These are phyloP conservation scores for Sphaerulina populicola DNA, from an alignment of 2,329 filamentous ascomycete species.

Conservation along the genomic window DNA sequence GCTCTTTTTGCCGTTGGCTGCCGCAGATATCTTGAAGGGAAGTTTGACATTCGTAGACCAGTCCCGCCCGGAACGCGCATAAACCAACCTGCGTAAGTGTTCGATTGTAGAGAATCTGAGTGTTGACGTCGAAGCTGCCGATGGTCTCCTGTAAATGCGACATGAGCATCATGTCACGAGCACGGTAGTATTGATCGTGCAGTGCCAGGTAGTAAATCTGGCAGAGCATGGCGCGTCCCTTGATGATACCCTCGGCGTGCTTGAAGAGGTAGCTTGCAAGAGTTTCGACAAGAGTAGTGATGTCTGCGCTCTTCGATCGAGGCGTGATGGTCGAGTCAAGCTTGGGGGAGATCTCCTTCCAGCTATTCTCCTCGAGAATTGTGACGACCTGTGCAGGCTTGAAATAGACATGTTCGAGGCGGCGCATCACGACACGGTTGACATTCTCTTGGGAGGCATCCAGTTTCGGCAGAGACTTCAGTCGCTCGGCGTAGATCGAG, in stretches of 20 bases:
- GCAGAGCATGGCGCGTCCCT: constrained; percentile 93
- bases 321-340: constrained; percentile 76
- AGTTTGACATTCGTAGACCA: constrained; percentile 95
- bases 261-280: constrained; percentile 93
- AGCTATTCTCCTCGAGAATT: constrained; percentile 89
- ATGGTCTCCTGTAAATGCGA: constrained; percentile 98
- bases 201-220: constrained; percentile 97
- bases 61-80: constrained; percentile 92
- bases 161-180: constrained; percentile 99
- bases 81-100: constrained; percentile 96
- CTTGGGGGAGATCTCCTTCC: constrained; percentile 64
- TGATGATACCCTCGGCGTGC: constrained; percentile 90
- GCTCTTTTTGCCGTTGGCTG: constrained; percentile 93
- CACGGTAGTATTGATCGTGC: constrained; percentile 95
- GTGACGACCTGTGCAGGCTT: constrained; percentile 91
- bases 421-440: constrained; percentile 87
- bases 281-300: constrained; percentile 67
- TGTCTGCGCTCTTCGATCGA: constrained; percentile 58
- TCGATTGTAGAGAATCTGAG: constrained; percentile 97
- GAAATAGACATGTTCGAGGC: constrained; percentile 97
- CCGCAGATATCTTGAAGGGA: constrained; percentile 97
- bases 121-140: constrained; percentile 89
- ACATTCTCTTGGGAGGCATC: constrained; percentile 75
- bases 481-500: constrained; percentile 76
- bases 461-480: constrained; percentile 61